Base-by-base conservation (phyloP, 345 rosid species). In the Citrus mangshanensis region DNA sequence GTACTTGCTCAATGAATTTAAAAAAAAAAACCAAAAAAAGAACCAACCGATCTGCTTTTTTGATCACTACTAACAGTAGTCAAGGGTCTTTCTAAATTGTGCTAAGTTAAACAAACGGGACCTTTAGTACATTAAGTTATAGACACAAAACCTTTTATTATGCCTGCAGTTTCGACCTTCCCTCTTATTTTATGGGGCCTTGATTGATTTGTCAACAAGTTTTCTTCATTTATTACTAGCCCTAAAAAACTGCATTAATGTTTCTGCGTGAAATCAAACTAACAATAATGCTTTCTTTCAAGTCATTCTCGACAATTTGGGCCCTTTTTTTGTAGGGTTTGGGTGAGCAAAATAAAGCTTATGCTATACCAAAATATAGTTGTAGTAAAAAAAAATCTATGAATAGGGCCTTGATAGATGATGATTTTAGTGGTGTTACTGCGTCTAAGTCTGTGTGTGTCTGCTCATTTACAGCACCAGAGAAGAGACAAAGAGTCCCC, bases 401-500 rank as follows among this genome's bases (percentile, higher is more conserved):
- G 51, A 71, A 40, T 16, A 55, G 22, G 2, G 25, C 35, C 61
- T 13, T 12, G 18, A 46, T 46, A 12, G 18, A 46, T 46, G 51
- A 46, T 65, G 80, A 84, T 75, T 85, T 86, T 85, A 81, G 86
- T 80, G 81, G 40, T 87, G 77, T 89, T 88, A 84, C 85, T 80
- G 72, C 18, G 51, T 72, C 86, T 83, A 55, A 85, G 81, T 86
- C 82, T 85, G 87, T 81, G 83, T 78, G 65, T 78, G 86, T 59
- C 85, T 74, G 87, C 87, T 84, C 76, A 22, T 84, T 80, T 85
- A 85, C 98, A 97, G 99, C 98, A 81, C 99, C 98, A 70, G 98
- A 93, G 91, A 97, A 97, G 89, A 88, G 99, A 87, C 98, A 92
- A 87, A 91, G 99, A 91, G 98, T 97, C 86, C 99, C 99, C 79